Percentiles rank a stretch among this genome's conserved stretches.
phyloP scores from a whole-genome alignment of 169 alveolate species.

The Babesia bigemina region DNA sequence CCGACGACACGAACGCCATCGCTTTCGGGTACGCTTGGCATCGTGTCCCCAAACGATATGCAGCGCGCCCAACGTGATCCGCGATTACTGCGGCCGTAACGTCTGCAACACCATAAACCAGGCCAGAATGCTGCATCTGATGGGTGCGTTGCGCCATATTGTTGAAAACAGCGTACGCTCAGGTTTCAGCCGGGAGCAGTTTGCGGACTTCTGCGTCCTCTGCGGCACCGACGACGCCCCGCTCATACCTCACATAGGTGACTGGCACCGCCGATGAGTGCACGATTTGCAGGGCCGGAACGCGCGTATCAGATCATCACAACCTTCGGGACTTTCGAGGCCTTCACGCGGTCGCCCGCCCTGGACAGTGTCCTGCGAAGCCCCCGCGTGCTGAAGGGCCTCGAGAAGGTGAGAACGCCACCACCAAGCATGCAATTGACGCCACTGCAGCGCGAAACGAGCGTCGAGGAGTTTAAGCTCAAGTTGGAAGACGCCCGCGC shows the following conservation, averaged over 20 bases:
- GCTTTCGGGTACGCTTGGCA: constrained; percentile 45
- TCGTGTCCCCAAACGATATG: too few relatives aligned
- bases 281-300: constrained; percentile 49
- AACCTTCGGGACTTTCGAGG: constrained; percentile 27
- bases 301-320: constrained; percentile 53
- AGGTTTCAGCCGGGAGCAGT: constrained; percentile 54
- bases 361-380: constrained; percentile 25
- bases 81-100: constrained; percentile 57
- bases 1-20: constrained; percentile 64
- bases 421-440: background rate
- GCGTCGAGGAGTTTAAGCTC: constrained; percentile 26
- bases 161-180: background rate
- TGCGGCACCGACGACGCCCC: constrained; percentile 42
- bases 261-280: background rate
- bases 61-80: constrained; percentile 68
- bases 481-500: constrained; percentile 1
- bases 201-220: constrained; percentile 54
- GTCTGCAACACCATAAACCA: constrained; percentile 52
- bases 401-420: constrained; percentile 25
- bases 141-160: constrained; percentile 15
- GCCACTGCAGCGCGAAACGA: constrained; percentile 23
- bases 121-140: constrained; percentile 20
- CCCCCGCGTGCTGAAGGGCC: constrained; percentile 22
- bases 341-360: constrained; percentile 26
- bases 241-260: constrained; percentile 57